Base-by-base conservation (phyloP, 2,329 filamentous ascomycete genomes). In the Geosmithia putterillii region DNA sequence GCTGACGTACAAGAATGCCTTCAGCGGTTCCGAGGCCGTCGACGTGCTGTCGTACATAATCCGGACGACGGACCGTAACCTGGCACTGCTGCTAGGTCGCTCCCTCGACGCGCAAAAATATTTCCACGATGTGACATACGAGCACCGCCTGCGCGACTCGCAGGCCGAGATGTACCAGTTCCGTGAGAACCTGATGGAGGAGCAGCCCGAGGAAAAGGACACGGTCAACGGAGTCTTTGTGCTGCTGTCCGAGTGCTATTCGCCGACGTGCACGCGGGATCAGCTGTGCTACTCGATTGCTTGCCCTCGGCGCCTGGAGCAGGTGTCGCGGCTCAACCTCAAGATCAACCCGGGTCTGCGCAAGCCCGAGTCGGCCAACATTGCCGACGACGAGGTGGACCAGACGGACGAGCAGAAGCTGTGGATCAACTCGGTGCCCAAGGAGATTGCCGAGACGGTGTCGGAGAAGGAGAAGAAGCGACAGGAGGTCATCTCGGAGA, bases 51-150 rank as follows among this genome's bases (percentile, higher is more conserved):
- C 86, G 1, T 94, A 94, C 57, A 96, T 98, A 51, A 96, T 98
- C 62, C 84, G 94, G 57, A 98, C 92, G 1, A 95, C 87, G 1
- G 92, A 98, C 63, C 79, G 92, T 46, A 98, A 98, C 58, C 70
- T 98, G 47, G 92, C 92, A 10, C 70, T 98, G 41, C 76, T 98
- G 9, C 70, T 98, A 15, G 92, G 92, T 48, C 79, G 92, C 57
- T 88, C 92, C 37, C 69, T 98, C 47, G 92, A 98, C 64, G 92
- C 92, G 20, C 92, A 98, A 58, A 96, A 96, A 60, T 95, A 95
- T 67, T 98, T 98, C 60, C 92, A 98, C 66, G 92, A 98, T 71
- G 92, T 96, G 42, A 95, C 90, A 1, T 98, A 98, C 62, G 90
- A 95, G 54, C 92, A 98, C 62, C 79, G 92, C 40, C 69, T 98